Evolutionary conservation across 352 stramenopile species (phyloP), one percentile per base, ranked within the genome.

Genomic region (Elongisporangium senticosum): DNA sequence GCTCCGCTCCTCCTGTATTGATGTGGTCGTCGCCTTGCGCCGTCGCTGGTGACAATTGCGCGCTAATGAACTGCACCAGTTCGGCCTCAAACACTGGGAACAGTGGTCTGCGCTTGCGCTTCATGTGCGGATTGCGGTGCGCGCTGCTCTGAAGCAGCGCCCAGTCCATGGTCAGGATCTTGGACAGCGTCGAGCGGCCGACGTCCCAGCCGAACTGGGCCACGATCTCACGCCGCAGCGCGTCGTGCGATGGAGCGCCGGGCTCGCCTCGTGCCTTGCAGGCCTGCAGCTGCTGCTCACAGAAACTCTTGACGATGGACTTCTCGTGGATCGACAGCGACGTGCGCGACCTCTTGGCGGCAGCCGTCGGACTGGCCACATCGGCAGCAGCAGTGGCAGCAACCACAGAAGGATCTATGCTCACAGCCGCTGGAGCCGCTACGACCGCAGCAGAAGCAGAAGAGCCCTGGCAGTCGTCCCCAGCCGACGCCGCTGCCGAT

Each of bases 101-200:
- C 14, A 89, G 64, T 28, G 81, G 81, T n/a, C 76, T 74, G 55
- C 81, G 69, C 33, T 83, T 78, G 59, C 81, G 77, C 75, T 87
- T 88, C 81, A 89, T 90, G 69, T 83, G 75, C 8, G 75, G 71
- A 53, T 90, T 90, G n/a, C 74, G 72, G 13, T 76, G 71, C 17
- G 61, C 65, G 17, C 79, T 64, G 7, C 66, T 62, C 37, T 80
- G 68, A 48, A 89, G 64, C 52, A 69, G 59, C 50, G 75, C 69
- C 80, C 80, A 90, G 61, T 90, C 75, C 64, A 87, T 72, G 20
- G 70, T 68, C 55, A 90, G 69, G 62, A 90, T 86, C 65, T 87
- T 89, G 23, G 81, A 90, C 22, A 90, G 69, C 55, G 81, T 90
- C 43, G 81, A 90, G 51, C 81, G 81, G 4, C 81, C 81, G 22